phyloP scores from a whole-genome alignment of 768 basidiomycete species.

The Boletus vinaceobasis region DNA sequence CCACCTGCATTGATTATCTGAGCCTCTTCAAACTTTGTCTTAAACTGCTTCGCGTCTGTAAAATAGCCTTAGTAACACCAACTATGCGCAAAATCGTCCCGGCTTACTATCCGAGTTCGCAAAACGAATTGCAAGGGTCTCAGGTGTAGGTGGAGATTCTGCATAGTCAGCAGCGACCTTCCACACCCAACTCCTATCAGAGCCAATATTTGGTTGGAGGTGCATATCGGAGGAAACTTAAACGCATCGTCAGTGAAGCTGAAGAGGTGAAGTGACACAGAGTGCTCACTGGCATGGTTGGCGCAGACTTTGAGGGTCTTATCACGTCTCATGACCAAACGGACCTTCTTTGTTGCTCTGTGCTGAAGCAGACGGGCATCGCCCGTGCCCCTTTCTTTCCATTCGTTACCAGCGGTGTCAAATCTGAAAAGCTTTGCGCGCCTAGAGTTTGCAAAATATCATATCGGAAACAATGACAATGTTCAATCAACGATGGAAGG shows the following conservation, averaged over 20 bases:
- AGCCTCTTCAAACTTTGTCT: constrained; percentile 82
- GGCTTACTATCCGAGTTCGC: constrained; percentile 91
- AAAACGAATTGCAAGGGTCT: constrained; percentile 97
- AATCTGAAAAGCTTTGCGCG: constrained; percentile 98
- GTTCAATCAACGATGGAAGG: constrained; percentile 1
- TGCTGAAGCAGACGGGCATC: constrained; percentile 90
- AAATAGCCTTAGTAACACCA: constrained; percentile 34
- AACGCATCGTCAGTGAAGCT: constrained; percentile 2
- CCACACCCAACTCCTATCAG: constrained; percentile 99
- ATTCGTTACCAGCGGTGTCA: constrained; percentile 70
- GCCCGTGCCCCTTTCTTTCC: constrained; percentile 98
- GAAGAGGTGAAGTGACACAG: background rate
- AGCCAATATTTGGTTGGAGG: constrained; percentile 96
- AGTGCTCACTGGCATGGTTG: constrained; percentile 83
- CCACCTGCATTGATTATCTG: constrained; percentile 59
- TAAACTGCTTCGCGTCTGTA: constrained; percentile 77
- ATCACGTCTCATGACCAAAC: constrained; percentile 98
- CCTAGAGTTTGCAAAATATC: constrained; percentile 47
- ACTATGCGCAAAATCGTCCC: background rate
- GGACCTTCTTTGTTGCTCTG: constrained; percentile 85
- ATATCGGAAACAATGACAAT: constrained; percentile 1
- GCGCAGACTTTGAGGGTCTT: constrained; percentile 99
- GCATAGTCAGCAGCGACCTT: constrained; percentile 95
- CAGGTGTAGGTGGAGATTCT: constrained; percentile 83
- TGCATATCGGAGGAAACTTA: constrained; percentile 86